Percentiles rank a stretch among this genome's conserved stretches.
These are phyloP conservation scores for Gliomastix tumulicola DNA, from an alignment of 2,329 filamentous ascomycete species.

Conservation along the genomic window DNA sequence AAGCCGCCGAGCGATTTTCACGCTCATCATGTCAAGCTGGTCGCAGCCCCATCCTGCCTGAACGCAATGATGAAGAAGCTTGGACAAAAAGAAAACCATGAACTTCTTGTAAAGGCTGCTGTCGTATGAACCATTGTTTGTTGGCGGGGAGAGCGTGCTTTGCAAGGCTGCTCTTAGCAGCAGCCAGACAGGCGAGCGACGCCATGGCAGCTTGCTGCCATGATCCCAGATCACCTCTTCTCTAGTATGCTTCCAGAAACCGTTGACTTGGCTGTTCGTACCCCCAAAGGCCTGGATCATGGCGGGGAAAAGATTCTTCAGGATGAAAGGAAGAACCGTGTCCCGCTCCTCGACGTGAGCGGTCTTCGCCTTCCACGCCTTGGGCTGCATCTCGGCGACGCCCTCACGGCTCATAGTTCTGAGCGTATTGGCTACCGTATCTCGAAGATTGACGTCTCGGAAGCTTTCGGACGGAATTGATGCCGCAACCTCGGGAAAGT, in stretches of 20 bases:
- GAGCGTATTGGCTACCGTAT: too few relatives aligned
- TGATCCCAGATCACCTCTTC: conserved; percentile 42
- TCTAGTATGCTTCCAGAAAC: conserved; percentile 42
- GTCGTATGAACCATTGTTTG: not conserved
- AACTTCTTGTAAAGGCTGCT: conserved; percentile 39
- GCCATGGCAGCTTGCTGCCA: conserved; percentile 12
- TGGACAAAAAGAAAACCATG: conserved; percentile 37
- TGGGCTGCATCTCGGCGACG: conserved; percentile 8
- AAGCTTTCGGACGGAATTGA: not conserved
- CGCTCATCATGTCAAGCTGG: conserved; percentile 25
- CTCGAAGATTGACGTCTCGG: too few relatives aligned
- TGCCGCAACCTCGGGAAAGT: conserved; percentile 15
- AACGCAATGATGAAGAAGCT: conserved; percentile 18
- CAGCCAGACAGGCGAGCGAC: conserved; percentile 44
- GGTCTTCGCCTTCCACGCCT: conserved; percentile 25
- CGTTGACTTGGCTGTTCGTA: conserved; percentile 6
- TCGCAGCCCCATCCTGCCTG: conserved; percentile 7
- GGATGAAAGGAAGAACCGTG: conserved; percentile 36
- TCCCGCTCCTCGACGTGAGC: conserved; percentile 34
- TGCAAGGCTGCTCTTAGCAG: conserved; percentile 43
- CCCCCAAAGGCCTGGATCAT: conserved; percentile 24
- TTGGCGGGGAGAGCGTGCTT: conserved; percentile 8
- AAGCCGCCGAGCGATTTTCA: conserved; percentile 35
- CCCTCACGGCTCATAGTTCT: conserved; percentile 19
- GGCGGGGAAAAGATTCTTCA: conserved; percentile 37